Conservation (phyloP, 768 basidiomycete genomes). For the Auricularia cornea region DNA sequence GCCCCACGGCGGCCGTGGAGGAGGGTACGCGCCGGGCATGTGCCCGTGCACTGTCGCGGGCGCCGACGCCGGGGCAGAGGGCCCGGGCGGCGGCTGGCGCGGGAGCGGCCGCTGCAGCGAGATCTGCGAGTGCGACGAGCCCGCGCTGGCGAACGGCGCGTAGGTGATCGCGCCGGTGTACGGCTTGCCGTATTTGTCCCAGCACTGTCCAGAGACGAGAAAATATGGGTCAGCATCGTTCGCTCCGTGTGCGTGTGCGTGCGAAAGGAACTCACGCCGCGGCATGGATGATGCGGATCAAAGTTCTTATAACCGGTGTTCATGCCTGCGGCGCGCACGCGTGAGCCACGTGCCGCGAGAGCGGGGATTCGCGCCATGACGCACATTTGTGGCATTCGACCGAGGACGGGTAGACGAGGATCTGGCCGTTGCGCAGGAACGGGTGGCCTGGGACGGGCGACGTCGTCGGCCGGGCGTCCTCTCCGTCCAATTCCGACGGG, state of each 20-base stretch:
- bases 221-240: not conserved
- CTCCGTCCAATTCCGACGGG: slow-evolving; percentile 10
- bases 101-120: slow-evolving; percentile 33
- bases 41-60: not conserved
- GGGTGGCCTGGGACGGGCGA: slow-evolving; percentile 60
- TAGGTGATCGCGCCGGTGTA: slow-evolving; percentile 56
- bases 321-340: slow-evolving; percentile 35
- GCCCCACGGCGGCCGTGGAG: not conserved
- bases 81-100: slow-evolving; percentile 12
- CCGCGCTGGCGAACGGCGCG: slow-evolving; percentile 27
- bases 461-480: slow-evolving; percentile 57
- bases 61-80: not conserved
- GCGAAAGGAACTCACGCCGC: slow-evolving; percentile 11
- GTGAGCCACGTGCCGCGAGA: not conserved
- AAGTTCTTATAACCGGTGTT: slow-evolving; percentile 68
- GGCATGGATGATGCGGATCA: slow-evolving; percentile 61
- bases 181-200: slow-evolving; percentile 56
- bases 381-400: slow-evolving; percentile 61
- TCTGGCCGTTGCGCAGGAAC: slow-evolving; percentile 47
- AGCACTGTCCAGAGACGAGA: slow-evolving; percentile 40
- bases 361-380: not conserved
- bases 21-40: not conserved
- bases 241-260: not conserved
- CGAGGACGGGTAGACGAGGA: slow-evolving; percentile 63
- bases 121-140: slow-evolving; percentile 14